phyloP scores from a whole-genome alignment of 2,329 filamentous ascomycete species.

The Diaporthe velutina region DNA sequence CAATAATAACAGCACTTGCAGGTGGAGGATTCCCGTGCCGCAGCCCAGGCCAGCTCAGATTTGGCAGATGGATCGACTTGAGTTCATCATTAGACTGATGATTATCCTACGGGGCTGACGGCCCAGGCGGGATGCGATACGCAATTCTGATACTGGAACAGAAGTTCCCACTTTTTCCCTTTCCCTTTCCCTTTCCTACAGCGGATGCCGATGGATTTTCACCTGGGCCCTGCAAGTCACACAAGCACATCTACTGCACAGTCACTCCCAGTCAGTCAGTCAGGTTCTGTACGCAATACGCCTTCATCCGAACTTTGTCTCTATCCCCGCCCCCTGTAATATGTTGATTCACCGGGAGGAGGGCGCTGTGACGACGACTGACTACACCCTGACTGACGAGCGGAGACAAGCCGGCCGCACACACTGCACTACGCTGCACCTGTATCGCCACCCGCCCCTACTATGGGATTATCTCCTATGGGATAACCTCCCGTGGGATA shows the following conservation, averaged over 20 bases:
- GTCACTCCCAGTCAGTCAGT: neutral
- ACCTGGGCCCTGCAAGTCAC: slow-evolving; percentile 8
- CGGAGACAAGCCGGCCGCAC: neutral
- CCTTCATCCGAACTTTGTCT: slow-evolving; percentile 29
- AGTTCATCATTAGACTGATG: slow-evolving; percentile 9
- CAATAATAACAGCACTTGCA: neutral
- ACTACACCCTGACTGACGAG: neutral
- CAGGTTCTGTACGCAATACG: slow-evolving; percentile 1
- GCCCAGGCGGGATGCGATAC: slow-evolving; percentile 20
- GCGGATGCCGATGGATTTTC: slow-evolving; percentile 32
- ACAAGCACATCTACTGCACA: neutral
- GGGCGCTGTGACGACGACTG: neutral
- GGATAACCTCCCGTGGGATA: no score
- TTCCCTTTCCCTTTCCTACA: slow-evolving; percentile 14
- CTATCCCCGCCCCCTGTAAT: slow-evolving; percentile 22
- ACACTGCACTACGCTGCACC: neutral
- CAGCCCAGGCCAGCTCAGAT: slow-evolving; percentile 20
- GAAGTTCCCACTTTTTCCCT: slow-evolving; percentile 33
- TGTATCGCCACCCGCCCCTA: slow-evolving; percentile 8
- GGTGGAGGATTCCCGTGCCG: slow-evolving; percentile 4
- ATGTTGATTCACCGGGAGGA: slow-evolving; percentile 8
- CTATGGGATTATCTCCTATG: no score
- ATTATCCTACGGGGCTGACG: slow-evolving; percentile 20
- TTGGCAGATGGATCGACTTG: slow-evolving; percentile 14
- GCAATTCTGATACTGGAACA: slow-evolving; percentile 24